phyloP scores from a whole-genome alignment of 2,329 filamentous ascomycete genomes.

The Colletotrichum magnum region DNA sequence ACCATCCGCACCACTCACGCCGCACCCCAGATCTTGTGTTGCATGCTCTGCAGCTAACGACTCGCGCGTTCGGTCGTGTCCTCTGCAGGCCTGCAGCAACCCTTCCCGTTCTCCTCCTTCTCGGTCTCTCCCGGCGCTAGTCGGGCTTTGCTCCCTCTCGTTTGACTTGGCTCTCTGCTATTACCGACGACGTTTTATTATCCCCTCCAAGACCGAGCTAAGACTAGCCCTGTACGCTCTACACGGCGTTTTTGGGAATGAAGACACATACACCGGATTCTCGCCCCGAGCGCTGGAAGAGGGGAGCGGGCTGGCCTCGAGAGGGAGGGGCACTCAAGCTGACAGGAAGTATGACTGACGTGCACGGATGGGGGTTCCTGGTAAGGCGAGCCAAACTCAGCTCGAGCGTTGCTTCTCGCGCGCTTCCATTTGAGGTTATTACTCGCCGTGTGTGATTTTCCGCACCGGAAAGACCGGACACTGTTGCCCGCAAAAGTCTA shows the following conservation, averaged over 20 bases:
- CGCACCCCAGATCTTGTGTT: slow-evolving; percentile 13
- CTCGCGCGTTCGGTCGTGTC: slow-evolving; percentile 1
- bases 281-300: not conserved
- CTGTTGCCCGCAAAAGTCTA: too few species aligned
- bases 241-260: not conserved
- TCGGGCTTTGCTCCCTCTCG: not conserved
- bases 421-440: not conserved
- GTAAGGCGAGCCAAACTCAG: not conserved
- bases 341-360: not conserved
- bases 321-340: not conserved
- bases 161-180: slow-evolving; percentile 17
- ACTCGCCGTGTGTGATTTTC: too few species aligned
- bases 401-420: not conserved
- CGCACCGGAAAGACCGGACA: too few species aligned
- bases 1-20: slow-evolving; percentile 21
- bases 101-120: not conserved
- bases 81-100: not conserved
- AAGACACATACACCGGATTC: not conserved
- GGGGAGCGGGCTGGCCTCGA: too few species aligned
- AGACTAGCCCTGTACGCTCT: slow-evolving; percentile 4
- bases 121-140: slow-evolving; percentile 24
- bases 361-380: slow-evolving; percentile 10
- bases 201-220: not conserved
- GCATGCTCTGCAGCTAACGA: slow-evolving; percentile 27
- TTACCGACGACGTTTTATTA: not conserved